Conservation (phyloP, 2,329 filamentous ascomycete genomes). For the Aschersonia sp. region DNA sequence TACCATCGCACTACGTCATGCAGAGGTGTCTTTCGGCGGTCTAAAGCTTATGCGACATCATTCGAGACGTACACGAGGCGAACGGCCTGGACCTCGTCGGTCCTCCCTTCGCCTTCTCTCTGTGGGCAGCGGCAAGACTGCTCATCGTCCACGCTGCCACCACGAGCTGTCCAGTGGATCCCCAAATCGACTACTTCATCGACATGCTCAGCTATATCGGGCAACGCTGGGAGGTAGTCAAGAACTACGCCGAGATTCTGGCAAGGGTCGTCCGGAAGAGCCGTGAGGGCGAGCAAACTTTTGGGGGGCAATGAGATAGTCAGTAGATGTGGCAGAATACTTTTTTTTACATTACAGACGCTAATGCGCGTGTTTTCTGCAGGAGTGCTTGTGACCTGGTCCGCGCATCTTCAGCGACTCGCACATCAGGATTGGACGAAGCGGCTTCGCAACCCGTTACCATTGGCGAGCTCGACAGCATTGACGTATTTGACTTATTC, state of each 20-base stretch:
- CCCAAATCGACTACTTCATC: conserved; percentile 27
- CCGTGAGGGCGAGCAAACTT: conserved; percentile 19
- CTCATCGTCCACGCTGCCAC: conserved; percentile 26
- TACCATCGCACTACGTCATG: conserved; percentile 29
- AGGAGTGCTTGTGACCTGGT: conserved; percentile 25
- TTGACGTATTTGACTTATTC: conserved; percentile 31
- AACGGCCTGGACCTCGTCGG: conserved; percentile 26
- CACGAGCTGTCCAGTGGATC: conserved; percentile 19
- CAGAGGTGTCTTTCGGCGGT: conserved; percentile 28
- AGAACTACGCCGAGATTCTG: conserved; percentile 25
- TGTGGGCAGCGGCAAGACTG: conserved; percentile 27
- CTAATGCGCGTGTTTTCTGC: background rate
- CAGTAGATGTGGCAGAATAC: conserved; percentile 4
- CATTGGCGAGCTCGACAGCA: conserved; percentile 25
- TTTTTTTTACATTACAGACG: background rate
- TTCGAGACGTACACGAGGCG: conserved; percentile 26
- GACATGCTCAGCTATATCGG: conserved; percentile 25
- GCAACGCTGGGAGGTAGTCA: conserved; percentile 28
- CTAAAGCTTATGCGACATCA: conserved; percentile 27
- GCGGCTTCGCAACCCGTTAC: conserved; percentile 23
- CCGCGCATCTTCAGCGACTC: conserved; percentile 18
- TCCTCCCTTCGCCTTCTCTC: conserved; percentile 27
- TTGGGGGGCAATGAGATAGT: conserved; percentile 25
- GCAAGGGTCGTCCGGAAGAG: conserved; percentile 21
- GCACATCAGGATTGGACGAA: conserved; percentile 21